phyloP scores from a whole-genome alignment of 2,329 filamentous ascomycete species.

The Alternaria sp. region DNA sequence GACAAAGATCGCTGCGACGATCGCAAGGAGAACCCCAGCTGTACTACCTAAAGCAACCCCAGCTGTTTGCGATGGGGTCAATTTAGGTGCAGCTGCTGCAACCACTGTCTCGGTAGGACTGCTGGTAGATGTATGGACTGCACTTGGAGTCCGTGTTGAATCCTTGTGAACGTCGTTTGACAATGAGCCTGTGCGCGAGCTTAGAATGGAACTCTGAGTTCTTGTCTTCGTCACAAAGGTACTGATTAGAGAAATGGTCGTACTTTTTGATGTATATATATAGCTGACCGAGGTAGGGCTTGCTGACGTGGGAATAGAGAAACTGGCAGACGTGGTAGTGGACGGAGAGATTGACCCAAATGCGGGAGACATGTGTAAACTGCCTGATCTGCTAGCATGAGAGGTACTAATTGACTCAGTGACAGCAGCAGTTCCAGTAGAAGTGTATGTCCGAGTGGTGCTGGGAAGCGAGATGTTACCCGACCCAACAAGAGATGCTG shows the following conservation, averaged over 20 bases:
- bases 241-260: background rate
- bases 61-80: slow-evolving; percentile 44
- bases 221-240: slow-evolving; percentile 3
- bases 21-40: slow-evolving; percentile 44
- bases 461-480: background rate
- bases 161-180: background rate
- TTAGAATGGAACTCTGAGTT: background rate
- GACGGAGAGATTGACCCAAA: background rate
- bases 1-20: slow-evolving; percentile 45
- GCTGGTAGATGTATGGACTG: slow-evolving; percentile 18
- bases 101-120: slow-evolving; percentile 21
- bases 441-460: background rate
- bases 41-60: slow-evolving; percentile 48
- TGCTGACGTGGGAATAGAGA: background rate
- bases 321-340: background rate
- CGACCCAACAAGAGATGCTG: background rate
- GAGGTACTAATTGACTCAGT: background rate
- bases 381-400: background rate
- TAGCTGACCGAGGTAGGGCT: background rate
- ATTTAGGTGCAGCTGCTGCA: slow-evolving; percentile 26
- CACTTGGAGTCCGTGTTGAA: background rate
- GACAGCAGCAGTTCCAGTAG: background rate
- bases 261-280: background rate
- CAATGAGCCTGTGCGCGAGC: background rate
- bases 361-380: background rate